Conservation (phyloP, 2,329 filamentous ascomycete species). For the Sclerotinia glacialis region DNA sequence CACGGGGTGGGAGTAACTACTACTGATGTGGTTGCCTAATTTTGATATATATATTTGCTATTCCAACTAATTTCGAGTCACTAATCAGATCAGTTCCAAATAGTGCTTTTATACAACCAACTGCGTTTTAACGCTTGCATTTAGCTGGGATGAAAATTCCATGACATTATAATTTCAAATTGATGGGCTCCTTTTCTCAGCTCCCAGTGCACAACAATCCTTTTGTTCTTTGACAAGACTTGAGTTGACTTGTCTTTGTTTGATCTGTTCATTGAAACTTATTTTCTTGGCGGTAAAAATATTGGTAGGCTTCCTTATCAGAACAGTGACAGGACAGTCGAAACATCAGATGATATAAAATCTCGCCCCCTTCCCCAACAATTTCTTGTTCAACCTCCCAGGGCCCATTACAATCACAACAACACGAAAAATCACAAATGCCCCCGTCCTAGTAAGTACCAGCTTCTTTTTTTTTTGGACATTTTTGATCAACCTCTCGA, state of each 20-base stretch:
- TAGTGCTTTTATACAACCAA: neutral
- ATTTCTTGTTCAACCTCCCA: neutral
- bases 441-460: neutral
- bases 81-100: neutral
- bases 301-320: neutral
- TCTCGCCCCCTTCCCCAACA: too few relatives aligned
- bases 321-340: neutral
- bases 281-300: too few relatives aligned
- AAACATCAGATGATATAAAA: neutral
- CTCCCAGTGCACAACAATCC: neutral
- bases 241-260: neutral
- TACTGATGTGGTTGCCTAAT: neutral
- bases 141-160: neutral
- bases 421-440: neutral
- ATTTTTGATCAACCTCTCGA: neutral
- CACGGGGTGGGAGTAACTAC: slow-evolving; percentile 5
- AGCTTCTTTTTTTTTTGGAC: neutral
- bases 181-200: neutral
- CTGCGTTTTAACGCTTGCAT: neutral
- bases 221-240: neutral
- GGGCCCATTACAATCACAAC: neutral
- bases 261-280: neutral
- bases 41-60: slow-evolving; percentile 11
- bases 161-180: neutral
- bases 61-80: neutral